Conservation (phyloP, 1,284 basidiomycete species). For the Kalmanozyma brasiliensis region DNA sequence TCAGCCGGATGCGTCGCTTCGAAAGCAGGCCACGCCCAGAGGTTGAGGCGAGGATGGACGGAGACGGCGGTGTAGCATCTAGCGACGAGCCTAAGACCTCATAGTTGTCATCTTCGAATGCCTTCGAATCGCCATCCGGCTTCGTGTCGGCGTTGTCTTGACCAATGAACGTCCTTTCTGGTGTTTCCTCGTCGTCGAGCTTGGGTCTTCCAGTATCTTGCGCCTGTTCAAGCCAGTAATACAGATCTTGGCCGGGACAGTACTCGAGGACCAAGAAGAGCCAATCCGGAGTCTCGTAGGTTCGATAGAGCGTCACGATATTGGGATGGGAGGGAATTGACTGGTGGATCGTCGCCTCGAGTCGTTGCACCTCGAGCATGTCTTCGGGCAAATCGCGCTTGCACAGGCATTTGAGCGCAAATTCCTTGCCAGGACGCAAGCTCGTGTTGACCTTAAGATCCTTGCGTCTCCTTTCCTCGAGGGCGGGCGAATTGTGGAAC, state of each 20-base stretch:
- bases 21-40: constrained; percentile 85
- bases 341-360: constrained; percentile 89
- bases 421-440: constrained; percentile 73
- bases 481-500: constrained; percentile 46
- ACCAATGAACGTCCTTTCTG: constrained; percentile 5
- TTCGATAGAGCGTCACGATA: constrained; percentile 86
- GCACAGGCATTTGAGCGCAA: constrained; percentile 93
- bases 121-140: neutral
- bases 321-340: constrained; percentile 89
- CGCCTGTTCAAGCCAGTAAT: constrained; percentile 88
- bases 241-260: constrained; percentile 88
- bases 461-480: constrained; percentile 45
- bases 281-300: constrained; percentile 78
- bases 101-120: constrained; percentile 15
- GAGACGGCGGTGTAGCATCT: constrained; percentile 79
- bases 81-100: constrained; percentile 23
- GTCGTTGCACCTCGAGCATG: constrained; percentile 62
- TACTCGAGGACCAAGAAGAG: constrained; percentile 86
- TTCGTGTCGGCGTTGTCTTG: constrained; percentile 4
- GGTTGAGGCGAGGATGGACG: constrained; percentile 81
- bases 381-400: constrained; percentile 69
- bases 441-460: constrained; percentile 39
- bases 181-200: constrained; percentile 9
- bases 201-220: constrained; percentile 60
- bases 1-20: constrained; percentile 84